Conservation (phyloP, 495 filamentous ascomycete species). For the Rusavskia elegans region DNA sequence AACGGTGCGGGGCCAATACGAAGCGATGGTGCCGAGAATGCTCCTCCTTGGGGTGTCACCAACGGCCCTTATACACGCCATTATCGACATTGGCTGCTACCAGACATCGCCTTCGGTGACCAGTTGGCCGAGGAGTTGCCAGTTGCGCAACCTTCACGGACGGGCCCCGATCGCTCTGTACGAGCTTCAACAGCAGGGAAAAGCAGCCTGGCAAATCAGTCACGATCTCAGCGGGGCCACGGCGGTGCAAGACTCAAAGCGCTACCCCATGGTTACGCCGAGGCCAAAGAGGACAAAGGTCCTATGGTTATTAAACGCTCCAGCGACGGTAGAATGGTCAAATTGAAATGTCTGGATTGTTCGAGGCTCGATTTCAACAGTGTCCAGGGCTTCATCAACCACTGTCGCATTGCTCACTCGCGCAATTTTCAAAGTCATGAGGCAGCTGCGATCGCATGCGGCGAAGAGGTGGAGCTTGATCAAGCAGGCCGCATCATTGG, state of each 20-base stretch:
- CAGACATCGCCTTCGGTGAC: slow-evolving; percentile 68
- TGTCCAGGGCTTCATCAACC: slow-evolving; percentile 95
- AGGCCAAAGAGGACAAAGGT: slow-evolving; percentile 48
- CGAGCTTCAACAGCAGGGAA: slow-evolving; percentile 52
- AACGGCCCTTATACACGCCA: slow-evolving; percentile 88
- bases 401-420: slow-evolving; percentile 88
- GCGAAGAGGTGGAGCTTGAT: slow-evolving; percentile 60
- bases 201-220: slow-evolving; percentile 36
- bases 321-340: slow-evolving; percentile 46
- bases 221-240: slow-evolving; percentile 44
- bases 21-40: slow-evolving; percentile 43
- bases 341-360: slow-evolving; percentile 81
- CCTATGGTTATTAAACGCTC: slow-evolving; percentile 45
- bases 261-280: slow-evolving; percentile 54
- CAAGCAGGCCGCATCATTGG: slow-evolving; percentile 39
- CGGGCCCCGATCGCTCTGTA: slow-evolving; percentile 50
- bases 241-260: slow-evolving; percentile 49
- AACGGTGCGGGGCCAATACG: slow-evolving; percentile 53
- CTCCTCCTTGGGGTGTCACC: slow-evolving; percentile 73
- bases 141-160: slow-evolving; percentile 18
- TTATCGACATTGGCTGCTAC: slow-evolving; percentile 86
- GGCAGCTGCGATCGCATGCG: slow-evolving; percentile 78
- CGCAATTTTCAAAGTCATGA: slow-evolving; percentile 88
- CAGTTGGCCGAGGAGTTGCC: slow-evolving; percentile 19
- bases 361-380: slow-evolving; percentile 80